Evolutionary conservation across 2,329 filamentous ascomycete species (phyloP), one percentile per base, ranked within the genome.

Genomic region (Trichoderma guizhouense): DNA sequence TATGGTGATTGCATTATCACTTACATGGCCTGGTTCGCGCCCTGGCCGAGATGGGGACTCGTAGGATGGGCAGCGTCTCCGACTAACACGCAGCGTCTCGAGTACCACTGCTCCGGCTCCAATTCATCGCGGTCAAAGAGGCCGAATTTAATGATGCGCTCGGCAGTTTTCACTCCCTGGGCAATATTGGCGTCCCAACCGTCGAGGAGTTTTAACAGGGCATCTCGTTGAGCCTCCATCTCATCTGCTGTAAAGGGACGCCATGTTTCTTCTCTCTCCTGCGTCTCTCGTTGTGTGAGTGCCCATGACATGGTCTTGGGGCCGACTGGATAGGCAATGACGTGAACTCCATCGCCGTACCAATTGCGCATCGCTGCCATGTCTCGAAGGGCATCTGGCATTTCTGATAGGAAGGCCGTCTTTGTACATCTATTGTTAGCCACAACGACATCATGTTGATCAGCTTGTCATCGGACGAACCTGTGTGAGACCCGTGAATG

Each of bases 61-160:
- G 76, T 78, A 1, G 76, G 75, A 71, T 77, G 76, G 26, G 76
- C 76, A 8, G 76, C 75, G 60, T 77, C 76, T 12, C 75, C 76
- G 11, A 76, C 72, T 28, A 77, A 66, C 26, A 76, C 74, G 39
- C 73, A 75, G 7, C 75, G 75, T n/a, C 66, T 71, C 14, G 73
- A 74, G 55, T 72, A 74, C 76, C 76, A 78, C 53, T 76, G 69
- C n/a, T 72, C 65, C 3, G 75, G 66, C 11, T 68, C 58, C 30
- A 78, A 63, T 66, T 76, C 76, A 5, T 67, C 62, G 7, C 76
- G 73, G 62, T 78, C 82, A 62, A 75, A 78, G 18, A 78, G 66
- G 39, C 77, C 76, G 39, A 74, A 78, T 36, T 76, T 77, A 71
- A 77, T 75, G 24, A 78, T 72, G 12, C 76, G 71, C 69, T 77